These are phyloP conservation scores for Acidomyces sp. DNA, from an alignment of 495 filamentous ascomycete genomes.

Conservation along the genomic window DNA sequence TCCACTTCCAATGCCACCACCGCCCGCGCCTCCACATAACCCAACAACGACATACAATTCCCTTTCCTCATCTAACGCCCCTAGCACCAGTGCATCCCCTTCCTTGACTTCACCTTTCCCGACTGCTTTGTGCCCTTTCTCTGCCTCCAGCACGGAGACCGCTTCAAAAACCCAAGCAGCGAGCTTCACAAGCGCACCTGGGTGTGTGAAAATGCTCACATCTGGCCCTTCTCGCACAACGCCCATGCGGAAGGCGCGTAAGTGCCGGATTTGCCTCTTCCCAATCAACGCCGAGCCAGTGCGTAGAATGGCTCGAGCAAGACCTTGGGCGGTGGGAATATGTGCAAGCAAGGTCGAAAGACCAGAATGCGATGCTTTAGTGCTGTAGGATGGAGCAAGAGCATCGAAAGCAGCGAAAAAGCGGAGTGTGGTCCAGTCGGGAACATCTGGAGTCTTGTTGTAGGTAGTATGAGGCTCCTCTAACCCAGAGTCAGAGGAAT, in stretches of 20 bases:
- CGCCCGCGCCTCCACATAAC: slow-evolving; percentile 65
- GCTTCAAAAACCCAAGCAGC: slow-evolving; percentile 92
- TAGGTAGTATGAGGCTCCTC: slow-evolving; percentile 27
- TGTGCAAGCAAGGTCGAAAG: slow-evolving; percentile 63
- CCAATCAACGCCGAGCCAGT: slow-evolving; percentile 82
- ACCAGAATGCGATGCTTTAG: slow-evolving; percentile 54
- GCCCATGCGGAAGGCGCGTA: slow-evolving; percentile 84
- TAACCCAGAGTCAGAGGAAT: slow-evolving; percentile 10
- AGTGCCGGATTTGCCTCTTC: slow-evolving; percentile 83
- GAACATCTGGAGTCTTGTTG: slow-evolving; percentile 24
- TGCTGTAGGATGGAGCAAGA: slow-evolving; percentile 36
- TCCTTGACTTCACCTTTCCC: slow-evolving; percentile 33
- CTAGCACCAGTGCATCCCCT: slow-evolving; percentile 62
- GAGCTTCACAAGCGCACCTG: slow-evolving; percentile 81
- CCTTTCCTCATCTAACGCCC: slow-evolving; percentile 72
- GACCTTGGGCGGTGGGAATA: slow-evolving; percentile 71
- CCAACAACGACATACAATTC: slow-evolving; percentile 86
- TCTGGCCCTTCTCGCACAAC: slow-evolving; percentile 93
- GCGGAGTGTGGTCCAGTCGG: slow-evolving; percentile 55
- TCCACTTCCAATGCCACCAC: slow-evolving; percentile 38
- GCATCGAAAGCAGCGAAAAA: slow-evolving; percentile 96
- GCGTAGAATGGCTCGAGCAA: slow-evolving; percentile 84
- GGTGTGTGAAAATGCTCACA: slow-evolving; percentile 75
- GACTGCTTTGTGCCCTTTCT: slow-evolving; percentile 54
- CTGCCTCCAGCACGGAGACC: slow-evolving; percentile 73